These are phyloP conservation scores for Neurospora discreta DNA, from an alignment of 495 filamentous ascomycete species.

Conservation along the genomic window DNA sequence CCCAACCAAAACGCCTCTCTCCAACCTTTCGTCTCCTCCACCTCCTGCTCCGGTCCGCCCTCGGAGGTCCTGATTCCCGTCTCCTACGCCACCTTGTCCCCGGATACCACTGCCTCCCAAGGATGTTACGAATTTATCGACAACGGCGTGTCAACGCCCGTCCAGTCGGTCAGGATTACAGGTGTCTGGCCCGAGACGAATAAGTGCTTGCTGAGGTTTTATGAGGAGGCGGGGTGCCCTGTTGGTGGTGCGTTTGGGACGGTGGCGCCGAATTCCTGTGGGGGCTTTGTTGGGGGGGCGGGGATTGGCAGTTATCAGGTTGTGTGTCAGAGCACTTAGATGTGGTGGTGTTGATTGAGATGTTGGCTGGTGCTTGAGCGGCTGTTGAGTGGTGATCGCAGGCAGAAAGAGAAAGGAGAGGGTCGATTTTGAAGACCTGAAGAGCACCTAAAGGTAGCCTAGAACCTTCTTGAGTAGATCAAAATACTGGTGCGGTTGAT, in stretches of 20 bases:
- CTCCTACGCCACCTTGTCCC: not conserved
- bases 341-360: not conserved
- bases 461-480: too few relatives aligned
- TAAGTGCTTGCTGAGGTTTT: not conserved
- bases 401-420: too few relatives aligned
- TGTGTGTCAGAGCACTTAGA: not conserved
- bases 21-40: not conserved
- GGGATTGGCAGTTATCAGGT: not conserved
- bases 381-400: too few relatives aligned
- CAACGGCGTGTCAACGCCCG: not conserved
- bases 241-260: not conserved
- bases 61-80: not conserved
- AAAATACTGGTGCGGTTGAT: too few relatives aligned
- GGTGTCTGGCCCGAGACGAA: not conserved
- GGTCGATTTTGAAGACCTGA: too few relatives aligned
- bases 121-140: not conserved
- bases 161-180: not conserved
- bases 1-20: not conserved
- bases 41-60: not conserved
- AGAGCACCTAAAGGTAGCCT: too few relatives aligned
- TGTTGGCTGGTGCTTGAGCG: too few relatives aligned
- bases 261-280: not conserved
- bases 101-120: not conserved
- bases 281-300: not conserved
- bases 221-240: not conserved